These are phyloP conservation scores for Quercus robur DNA, from an alignment of 306 rosid species.

Conservation along the genomic window DNA sequence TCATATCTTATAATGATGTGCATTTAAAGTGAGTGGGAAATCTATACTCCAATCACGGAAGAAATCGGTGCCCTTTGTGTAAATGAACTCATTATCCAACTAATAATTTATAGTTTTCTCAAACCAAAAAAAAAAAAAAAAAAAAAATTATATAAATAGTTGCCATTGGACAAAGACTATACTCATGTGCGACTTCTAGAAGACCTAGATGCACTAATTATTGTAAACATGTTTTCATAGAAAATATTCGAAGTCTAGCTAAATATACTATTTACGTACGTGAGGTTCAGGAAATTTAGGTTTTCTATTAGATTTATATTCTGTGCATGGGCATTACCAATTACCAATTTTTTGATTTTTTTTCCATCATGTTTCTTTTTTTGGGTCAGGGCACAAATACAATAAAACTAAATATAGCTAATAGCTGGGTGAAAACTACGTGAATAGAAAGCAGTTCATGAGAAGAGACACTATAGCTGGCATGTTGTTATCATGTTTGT, in stretches of 20 bases:
- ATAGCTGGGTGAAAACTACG: no score
- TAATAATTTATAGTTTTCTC: not conserved
- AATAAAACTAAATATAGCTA: no score
- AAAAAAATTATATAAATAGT: no score
- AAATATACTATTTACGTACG: not conserved
- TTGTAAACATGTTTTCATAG: not conserved
- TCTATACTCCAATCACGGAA: not conserved
- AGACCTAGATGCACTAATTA: not conserved
- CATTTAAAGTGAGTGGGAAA: not conserved
- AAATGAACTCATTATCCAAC: not conserved
- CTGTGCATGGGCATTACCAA: not conserved
- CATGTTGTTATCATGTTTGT: no score
- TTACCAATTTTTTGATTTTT: no score
- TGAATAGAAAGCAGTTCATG: no score
- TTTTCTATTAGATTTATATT: not conserved
- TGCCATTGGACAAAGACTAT: not conserved
- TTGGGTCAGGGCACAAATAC: no score
- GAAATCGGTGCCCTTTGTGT: constrained; percentile 7
- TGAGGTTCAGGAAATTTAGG: not conserved
- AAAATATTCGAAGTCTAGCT: not conserved
- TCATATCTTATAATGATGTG: not conserved
- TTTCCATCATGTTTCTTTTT: no score
- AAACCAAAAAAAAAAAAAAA: no score
- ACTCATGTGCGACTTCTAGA: not conserved
- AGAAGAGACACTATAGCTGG: no score